Evolutionary conservation across 2,329 filamentous ascomycete genomes (phyloP).

Genomic region (Clarireedia sp.): DNA sequence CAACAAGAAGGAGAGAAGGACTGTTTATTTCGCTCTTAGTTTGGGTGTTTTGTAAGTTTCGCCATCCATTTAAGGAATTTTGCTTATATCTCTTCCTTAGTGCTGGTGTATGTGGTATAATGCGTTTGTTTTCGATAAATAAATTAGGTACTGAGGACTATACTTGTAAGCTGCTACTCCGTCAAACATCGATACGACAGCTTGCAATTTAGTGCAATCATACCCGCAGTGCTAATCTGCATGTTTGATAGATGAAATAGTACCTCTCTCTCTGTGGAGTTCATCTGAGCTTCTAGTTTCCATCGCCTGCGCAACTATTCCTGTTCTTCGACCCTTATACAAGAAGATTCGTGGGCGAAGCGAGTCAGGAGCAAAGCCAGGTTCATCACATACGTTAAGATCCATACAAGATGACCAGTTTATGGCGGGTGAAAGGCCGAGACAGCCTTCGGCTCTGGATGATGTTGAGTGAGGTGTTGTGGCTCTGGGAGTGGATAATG

Average conservation of each 20-base stretch:
- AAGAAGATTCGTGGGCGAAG: not conserved
- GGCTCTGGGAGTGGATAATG: not conserved
- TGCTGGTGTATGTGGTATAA: slow-evolving; percentile 4
- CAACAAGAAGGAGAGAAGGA: not conserved
- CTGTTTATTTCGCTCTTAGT: slow-evolving; percentile 2
- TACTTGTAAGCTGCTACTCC: slow-evolving; percentile 2
- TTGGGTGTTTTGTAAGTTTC: slow-evolving; percentile 3
- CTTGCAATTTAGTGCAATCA: not conserved
- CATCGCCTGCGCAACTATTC: slow-evolving; percentile 2
- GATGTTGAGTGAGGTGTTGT: not conserved
- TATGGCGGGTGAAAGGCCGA: not conserved
- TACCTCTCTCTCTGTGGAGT: slow-evolving; percentile 3
- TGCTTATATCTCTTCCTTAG: not conserved
- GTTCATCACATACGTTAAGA: not conserved
- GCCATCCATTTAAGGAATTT: not conserved
- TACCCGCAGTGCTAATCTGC: not conserved
- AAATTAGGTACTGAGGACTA: not conserved
- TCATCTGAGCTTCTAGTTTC: slow-evolving; percentile 4
- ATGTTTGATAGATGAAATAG: not conserved
- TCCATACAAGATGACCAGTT: slow-evolving; percentile 1
- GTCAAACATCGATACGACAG: not conserved
- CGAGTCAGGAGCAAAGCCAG: not conserved
- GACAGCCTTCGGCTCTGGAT: not conserved
- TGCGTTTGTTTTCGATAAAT: not conserved
- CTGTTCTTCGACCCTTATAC: slow-evolving; percentile 1